phyloP scores from a whole-genome alignment of 2,329 filamentous ascomycete genomes.

The Orbilia brochopaga region DNA sequence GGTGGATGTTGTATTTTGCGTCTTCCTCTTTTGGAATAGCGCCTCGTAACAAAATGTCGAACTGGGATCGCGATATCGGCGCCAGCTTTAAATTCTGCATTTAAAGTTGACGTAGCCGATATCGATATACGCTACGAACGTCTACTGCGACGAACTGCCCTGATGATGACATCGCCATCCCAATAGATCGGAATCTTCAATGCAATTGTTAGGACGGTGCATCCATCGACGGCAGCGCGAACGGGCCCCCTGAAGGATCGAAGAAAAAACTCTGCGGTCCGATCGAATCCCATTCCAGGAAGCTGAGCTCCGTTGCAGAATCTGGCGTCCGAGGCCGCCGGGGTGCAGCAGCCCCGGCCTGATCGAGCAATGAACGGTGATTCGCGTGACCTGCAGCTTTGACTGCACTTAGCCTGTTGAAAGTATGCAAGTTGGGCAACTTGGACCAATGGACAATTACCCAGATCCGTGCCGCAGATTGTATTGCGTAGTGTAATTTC shows the following conservation, averaged over 20 bases:
- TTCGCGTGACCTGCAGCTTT: conserved; percentile 32
- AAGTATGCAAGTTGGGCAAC: background rate
- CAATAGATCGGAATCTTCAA: background rate
- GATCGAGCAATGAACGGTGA: conserved; percentile 21
- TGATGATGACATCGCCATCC: background rate
- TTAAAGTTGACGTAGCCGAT: background rate
- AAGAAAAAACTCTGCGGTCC: conserved; percentile 37
- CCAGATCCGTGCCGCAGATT: too few relatives aligned
- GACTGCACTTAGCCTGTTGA: background rate
- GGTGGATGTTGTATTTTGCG: background rate
- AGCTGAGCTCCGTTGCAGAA: conserved; percentile 39
- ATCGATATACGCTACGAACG: background rate
- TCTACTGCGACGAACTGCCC: background rate
- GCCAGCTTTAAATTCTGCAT: background rate
- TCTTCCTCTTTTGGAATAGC: background rate
- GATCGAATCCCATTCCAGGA: conserved; percentile 27
- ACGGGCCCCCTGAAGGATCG: background rate
- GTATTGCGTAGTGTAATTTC: too few relatives aligned
- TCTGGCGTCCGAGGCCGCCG: conserved; percentile 23
- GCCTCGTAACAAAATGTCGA: background rate
- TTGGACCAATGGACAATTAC: background rate
- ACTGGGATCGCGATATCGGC: background rate
- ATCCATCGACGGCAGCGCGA: background rate
- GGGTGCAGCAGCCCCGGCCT: conserved; percentile 43
- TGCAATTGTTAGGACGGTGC: background rate